phyloP scores from a whole-genome alignment of 208 protist genomes.

The Perkinsela sp. region DNA sequence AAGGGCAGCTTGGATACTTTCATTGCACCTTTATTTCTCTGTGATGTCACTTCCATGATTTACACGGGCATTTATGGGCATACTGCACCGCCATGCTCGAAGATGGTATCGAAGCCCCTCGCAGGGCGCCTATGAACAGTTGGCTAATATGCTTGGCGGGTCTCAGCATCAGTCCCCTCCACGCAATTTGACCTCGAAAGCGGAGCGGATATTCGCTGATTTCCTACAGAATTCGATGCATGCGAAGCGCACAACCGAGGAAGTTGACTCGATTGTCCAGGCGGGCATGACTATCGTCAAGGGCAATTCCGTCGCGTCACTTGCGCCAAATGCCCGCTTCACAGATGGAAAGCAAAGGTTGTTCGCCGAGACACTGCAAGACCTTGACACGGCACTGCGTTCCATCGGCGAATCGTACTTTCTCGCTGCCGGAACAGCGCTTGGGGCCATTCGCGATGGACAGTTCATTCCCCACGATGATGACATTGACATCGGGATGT shows the following conservation, averaged over 20 bases:
- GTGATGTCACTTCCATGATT: too few species aligned
- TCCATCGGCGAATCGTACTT: constrained; percentile 7
- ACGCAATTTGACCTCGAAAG: too few species aligned
- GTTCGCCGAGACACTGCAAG: background rate
- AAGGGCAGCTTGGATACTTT: too few species aligned
- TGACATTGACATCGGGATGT: constrained; percentile 52
- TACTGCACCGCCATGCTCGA: too few species aligned
- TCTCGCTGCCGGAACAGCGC: constrained; percentile 37
- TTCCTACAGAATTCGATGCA: background rate
- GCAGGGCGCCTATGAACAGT: too few species aligned
- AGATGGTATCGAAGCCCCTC: too few species aligned
- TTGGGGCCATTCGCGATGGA: constrained; percentile 32
- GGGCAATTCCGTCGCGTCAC: background rate
- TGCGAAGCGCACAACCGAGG: background rate
- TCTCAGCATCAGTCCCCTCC: too few species aligned
- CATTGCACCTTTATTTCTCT: too few species aligned
- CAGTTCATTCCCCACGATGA: constrained; percentile 52
- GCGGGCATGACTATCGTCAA: background rate
- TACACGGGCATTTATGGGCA: too few species aligned
- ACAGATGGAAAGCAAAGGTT: background rate
- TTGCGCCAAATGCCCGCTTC: background rate
- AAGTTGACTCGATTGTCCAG: background rate
- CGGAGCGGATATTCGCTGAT: background rate
- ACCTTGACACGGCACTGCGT: background rate
- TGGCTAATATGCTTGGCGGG: too few species aligned